Evolutionary conservation across 257 asterid species (phyloP).

Genomic region (Nicotiana sylvestris): DNA sequence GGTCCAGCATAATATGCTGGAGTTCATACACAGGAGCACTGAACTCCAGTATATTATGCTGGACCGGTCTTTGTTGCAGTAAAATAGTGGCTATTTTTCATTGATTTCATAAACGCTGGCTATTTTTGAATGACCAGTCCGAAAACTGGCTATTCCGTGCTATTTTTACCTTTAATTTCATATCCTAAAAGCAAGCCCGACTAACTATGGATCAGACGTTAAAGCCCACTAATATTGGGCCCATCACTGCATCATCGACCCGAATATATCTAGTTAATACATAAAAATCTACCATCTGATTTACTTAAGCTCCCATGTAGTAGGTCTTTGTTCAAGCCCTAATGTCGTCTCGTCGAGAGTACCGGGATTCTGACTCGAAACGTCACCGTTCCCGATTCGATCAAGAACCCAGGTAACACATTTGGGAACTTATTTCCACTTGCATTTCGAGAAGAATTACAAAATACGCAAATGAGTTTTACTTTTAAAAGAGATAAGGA

Average conservation of each 20-base stretch:
- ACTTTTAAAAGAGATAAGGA: neutral
- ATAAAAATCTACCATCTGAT: neutral
- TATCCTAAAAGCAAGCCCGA: too few relatives aligned
- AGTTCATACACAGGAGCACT: too few relatives aligned
- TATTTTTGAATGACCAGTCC: too few relatives aligned
- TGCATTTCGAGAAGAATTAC: neutral
- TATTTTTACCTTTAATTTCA: too few relatives aligned
- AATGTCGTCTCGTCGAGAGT: constrained; percentile 63
- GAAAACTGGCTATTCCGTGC: too few relatives aligned
- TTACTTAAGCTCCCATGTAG: neutral
- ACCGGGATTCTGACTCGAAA: constrained; percentile 56
- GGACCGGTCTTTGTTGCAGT: too few relatives aligned
- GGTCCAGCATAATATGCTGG: too few relatives aligned
- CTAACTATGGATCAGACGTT: neutral
- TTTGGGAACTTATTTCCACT: neutral
- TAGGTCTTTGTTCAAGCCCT: neutral
- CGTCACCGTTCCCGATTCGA: constrained; percentile 76
- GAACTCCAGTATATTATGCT: too few relatives aligned
- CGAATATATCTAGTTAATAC: neutral
- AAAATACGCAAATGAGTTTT: neutral
- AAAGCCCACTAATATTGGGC: neutral
- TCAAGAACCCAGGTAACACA: constrained; percentile 68
- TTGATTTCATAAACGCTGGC: too few relatives aligned
- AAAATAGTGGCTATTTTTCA: too few relatives aligned
- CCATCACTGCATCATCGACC: neutral